Evolutionary conservation across 768 basidiomycete species (phyloP).

Genomic region (Trametes gibbosa): DNA sequence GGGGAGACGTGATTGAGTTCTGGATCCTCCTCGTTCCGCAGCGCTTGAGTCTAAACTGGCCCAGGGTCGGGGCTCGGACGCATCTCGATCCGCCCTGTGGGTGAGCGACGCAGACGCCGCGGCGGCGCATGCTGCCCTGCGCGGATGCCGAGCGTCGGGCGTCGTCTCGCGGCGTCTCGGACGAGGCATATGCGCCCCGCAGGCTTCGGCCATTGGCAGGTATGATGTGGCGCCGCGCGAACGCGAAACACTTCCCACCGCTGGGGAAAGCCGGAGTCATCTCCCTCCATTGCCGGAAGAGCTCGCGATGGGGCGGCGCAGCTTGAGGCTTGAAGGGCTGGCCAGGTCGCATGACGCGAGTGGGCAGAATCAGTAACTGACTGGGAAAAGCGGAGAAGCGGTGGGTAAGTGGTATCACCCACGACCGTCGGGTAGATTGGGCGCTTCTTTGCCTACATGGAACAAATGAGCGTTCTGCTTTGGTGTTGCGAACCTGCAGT

Average conservation of each 20-base stretch:
- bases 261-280: constrained; percentile 1
- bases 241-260: not conserved
- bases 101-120: not conserved
- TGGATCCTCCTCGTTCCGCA: not conserved
- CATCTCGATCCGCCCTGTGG: not conserved
- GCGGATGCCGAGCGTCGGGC: too few relatives aligned
- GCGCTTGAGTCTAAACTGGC: not conserved
- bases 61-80: not conserved
- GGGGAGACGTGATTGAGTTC: not conserved
- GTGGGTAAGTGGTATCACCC: not conserved
- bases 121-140: not conserved
- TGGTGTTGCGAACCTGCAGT: not conserved
- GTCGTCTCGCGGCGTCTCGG: not conserved
- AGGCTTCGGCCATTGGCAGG: constrained; percentile 3
- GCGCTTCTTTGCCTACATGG: not conserved
- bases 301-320: not conserved
- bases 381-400: not conserved
- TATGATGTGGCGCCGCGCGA: not conserved
- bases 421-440: constrained; percentile 13
- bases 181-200: constrained; percentile 4
- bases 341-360: too few relatives aligned
- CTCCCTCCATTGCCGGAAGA: constrained; percentile 1
- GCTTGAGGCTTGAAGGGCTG: not conserved
- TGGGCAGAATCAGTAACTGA: not conserved
- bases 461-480: not conserved